A percentile compares a stretch with the other conserved stretches of the same genome.
Conservation (phyloP, 495 filamentous ascomycete genomes). For the Trichoderma reesei region DNA sequence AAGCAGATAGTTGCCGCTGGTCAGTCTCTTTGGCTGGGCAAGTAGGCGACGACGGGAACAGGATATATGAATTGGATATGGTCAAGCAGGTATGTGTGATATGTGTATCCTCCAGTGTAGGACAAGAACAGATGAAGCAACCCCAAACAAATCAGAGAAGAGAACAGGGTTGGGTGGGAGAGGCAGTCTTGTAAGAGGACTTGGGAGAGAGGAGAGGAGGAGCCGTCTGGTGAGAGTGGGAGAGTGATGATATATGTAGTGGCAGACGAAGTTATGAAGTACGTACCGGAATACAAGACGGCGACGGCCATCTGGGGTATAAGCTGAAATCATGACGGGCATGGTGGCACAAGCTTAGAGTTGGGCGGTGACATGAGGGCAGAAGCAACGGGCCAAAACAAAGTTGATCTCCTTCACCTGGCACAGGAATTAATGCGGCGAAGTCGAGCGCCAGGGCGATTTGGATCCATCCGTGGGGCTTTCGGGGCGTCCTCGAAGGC, state of each 20-base stretch:
- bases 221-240: background rate
- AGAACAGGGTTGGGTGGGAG: background rate
- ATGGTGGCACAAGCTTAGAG: background rate
- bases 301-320: background rate
- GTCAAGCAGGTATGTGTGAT: background rate
- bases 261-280: background rate
- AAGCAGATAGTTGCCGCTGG: background rate
- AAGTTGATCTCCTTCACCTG: background rate
- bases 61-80: background rate
- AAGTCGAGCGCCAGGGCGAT: background rate
- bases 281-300: background rate
- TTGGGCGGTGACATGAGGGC: background rate
- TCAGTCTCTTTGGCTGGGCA: background rate
- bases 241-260: constrained; percentile 5
- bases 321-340: background rate
- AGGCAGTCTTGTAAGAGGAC: background rate
- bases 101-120: background rate
- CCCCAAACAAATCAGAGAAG: background rate
- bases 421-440: background rate
- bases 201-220: background rate
- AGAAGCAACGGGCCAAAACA: too few relatives aligned
- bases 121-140: background rate
- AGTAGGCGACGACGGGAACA: background rate
- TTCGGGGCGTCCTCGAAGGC: background rate
- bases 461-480: background rate